These are phyloP conservation scores for Celoporthe dispersa DNA, from an alignment of 2,329 filamentous ascomycete genomes.

Conservation along the genomic window DNA sequence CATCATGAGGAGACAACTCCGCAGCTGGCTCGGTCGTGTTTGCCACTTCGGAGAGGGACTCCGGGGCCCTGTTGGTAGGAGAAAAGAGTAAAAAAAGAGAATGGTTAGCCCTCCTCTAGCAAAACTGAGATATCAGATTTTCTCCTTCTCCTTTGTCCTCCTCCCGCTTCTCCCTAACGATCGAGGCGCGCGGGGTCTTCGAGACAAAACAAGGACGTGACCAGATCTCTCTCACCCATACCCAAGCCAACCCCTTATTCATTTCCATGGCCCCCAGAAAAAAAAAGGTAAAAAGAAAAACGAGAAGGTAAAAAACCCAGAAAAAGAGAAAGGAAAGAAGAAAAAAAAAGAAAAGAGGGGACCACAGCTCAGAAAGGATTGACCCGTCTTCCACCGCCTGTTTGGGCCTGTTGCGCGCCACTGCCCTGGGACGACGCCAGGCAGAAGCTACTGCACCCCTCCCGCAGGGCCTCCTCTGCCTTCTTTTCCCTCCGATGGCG, in stretches of 20 bases:
- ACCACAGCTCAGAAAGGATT: background rate
- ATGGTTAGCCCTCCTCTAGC: background rate
- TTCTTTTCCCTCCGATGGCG: background rate
- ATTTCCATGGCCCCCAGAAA: too few relatives aligned
- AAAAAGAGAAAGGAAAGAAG: background rate
- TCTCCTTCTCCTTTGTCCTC: background rate
- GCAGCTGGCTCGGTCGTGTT: background rate
- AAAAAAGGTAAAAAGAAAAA: too few relatives aligned
- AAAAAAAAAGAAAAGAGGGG: background rate
- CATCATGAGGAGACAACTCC: background rate
- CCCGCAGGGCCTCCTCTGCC: background rate
- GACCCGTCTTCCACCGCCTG: background rate
- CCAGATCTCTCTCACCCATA: background rate
- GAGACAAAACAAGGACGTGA: too few relatives aligned
- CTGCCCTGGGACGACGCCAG: conserved; percentile 1
- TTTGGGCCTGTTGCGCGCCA: background rate
- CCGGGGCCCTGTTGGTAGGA: background rate
- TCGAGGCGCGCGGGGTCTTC: too few relatives aligned
- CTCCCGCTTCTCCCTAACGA: too few relatives aligned
- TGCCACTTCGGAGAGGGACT: background rate
- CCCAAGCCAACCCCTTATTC: background rate
- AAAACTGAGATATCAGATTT: background rate
- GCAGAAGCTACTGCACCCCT: background rate
- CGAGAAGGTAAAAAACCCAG: too few relatives aligned
- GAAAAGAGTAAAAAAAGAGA: background rate